phyloP scores from a whole-genome alignment of 2,329 filamentous ascomycete species.

The Fusarium redolens region DNA sequence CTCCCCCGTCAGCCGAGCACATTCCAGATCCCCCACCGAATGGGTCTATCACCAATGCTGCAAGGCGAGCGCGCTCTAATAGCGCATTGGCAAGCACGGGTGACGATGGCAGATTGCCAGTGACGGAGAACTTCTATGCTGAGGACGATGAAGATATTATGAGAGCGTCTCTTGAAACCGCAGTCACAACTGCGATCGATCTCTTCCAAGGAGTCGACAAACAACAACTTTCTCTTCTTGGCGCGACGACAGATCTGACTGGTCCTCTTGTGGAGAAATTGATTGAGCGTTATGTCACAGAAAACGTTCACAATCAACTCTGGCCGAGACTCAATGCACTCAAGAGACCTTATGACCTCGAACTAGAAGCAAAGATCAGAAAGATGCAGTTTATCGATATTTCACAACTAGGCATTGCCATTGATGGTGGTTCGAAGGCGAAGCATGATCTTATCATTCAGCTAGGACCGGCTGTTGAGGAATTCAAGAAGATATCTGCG shows the following conservation, averaged over 20 bases:
- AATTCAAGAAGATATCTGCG: constrained; percentile 85
- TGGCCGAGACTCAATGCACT: constrained; percentile 85
- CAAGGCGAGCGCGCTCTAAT: constrained; percentile 66
- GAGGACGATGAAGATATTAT: constrained; percentile 94
- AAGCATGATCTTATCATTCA: constrained; percentile 85
- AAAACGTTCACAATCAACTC: constrained; percentile 90
- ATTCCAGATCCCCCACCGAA: constrained; percentile 70
- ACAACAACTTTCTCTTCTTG: constrained; percentile 90
- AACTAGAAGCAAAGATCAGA: constrained; percentile 88
- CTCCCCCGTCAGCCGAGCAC: constrained; percentile 71
- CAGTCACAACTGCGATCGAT: constrained; percentile 93
- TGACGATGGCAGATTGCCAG: constrained; percentile 56
- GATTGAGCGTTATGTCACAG: constrained; percentile 93
- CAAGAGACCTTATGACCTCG: constrained; percentile 83
- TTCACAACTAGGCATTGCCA: constrained; percentile 89
- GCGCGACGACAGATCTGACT: constrained; percentile 92
- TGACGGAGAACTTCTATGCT: constrained; percentile 75
- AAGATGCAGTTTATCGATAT: constrained; percentile 96
- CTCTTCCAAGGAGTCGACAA: constrained; percentile 96
- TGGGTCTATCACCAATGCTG: constrained; percentile 65
- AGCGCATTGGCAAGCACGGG: constrained; percentile 54
- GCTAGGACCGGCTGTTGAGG: constrained; percentile 82
- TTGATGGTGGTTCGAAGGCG: constrained; percentile 80
- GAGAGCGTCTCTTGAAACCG: constrained; percentile 88
- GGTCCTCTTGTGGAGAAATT: constrained; percentile 91